A percentile compares a stretch with the other conserved stretches of the same genome.
These are phyloP conservation scores for Phytophthora cajani DNA, from an alignment of 352 stramenopile species.

Conservation along the genomic window DNA sequence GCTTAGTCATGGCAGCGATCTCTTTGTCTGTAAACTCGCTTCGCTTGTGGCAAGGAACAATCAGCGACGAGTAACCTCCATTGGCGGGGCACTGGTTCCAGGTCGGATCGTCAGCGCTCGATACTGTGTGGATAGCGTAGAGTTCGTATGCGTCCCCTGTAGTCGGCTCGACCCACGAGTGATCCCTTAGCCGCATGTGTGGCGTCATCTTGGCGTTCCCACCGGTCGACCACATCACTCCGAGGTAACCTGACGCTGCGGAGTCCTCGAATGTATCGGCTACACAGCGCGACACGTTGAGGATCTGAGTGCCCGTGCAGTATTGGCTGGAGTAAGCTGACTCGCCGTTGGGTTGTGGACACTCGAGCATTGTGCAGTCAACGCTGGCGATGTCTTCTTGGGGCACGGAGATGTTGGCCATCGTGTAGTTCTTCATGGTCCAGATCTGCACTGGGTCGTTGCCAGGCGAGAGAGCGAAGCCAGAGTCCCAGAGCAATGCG, in stretches of 20 bases:
- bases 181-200: conserved; percentile 34
- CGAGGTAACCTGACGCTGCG: conserved; percentile 9
- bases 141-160: conserved; percentile 22
- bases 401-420: conserved; percentile 35
- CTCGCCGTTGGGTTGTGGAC: conserved; percentile 28
- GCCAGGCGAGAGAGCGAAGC: conserved; percentile 29
- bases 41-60: conserved; percentile 29
- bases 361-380: conserved; percentile 35
- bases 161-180: conserved; percentile 32
- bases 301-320: conserved; percentile 45
- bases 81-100: conserved; percentile 28
- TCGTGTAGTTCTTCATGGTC: conserved; percentile 29
- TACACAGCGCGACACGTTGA: conserved; percentile 40
- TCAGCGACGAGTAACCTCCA: conserved; percentile 25
- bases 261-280: conserved; percentile 31
- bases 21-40: conserved; percentile 21
- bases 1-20: conserved; percentile 19
- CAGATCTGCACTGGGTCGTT: conserved; percentile 33
- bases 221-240: conserved; percentile 39
- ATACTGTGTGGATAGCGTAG: conserved; percentile 33
- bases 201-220: conserved; percentile 25
- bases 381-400: conserved; percentile 16
- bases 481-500: conserved; percentile 47
- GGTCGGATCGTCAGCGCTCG: conserved; percentile 19
- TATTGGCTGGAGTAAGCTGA: conserved; percentile 26